These are phyloP conservation scores for Pachysandra terminalis DNA, from an alignment of 164 flowering plant species.

Conservation along the genomic window DNA sequence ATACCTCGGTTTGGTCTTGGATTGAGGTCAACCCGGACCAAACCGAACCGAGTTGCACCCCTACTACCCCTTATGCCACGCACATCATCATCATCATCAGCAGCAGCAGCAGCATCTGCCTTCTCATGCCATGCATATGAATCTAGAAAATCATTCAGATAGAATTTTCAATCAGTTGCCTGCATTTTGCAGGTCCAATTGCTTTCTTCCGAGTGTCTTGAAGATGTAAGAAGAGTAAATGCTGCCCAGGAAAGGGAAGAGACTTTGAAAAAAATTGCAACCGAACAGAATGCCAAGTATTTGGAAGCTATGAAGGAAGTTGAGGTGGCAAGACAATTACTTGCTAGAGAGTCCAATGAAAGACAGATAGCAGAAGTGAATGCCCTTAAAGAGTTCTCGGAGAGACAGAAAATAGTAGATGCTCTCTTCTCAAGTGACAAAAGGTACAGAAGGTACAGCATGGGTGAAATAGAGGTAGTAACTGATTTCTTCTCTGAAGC, in stretches of 20 bases:
- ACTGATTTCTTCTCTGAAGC: conserved; percentile 58
- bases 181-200: conserved; percentile 41
- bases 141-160: neutral
- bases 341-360: conserved; percentile 57
- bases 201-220: conserved; percentile 61
- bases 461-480: conserved; percentile 65
- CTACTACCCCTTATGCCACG: too few relatives aligned
- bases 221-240: conserved; percentile 55
- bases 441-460: conserved; percentile 67
- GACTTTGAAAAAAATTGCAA: conserved; percentile 47
- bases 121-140: too few relatives aligned
- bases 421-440: conserved; percentile 46
- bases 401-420: conserved; percentile 55
- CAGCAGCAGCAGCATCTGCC: too few relatives aligned
- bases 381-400: conserved; percentile 51
- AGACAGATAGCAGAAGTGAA: conserved; percentile 64
- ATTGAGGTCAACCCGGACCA: too few relatives aligned
- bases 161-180: neutral
- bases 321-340: conserved; percentile 55
- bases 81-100: too few relatives aligned
- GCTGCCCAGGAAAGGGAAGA: conserved; percentile 59
- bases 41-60: too few relatives aligned
- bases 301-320: conserved; percentile 54
- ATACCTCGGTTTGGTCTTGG: too few relatives aligned
- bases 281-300: conserved; percentile 57